Percentiles rank a stretch among this genome's conserved stretches.
Conservation (phyloP, 495 filamentous ascomycete genomes). For the Aspergillus campestris region DNA sequence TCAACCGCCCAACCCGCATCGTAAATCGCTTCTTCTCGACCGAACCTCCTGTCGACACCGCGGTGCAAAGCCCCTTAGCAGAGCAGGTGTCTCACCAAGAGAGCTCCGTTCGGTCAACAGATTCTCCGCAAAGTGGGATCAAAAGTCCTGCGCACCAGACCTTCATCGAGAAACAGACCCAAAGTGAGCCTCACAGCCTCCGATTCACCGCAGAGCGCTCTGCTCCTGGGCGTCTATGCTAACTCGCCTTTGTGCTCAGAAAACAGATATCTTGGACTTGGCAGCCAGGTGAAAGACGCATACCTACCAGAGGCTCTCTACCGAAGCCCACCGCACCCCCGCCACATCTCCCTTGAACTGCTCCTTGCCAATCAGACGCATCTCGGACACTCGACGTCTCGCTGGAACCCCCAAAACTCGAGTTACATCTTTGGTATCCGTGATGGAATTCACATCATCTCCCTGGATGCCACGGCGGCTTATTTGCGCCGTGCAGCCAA, state of each 20-base stretch:
- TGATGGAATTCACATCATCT: conserved; percentile 88
- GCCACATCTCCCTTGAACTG: conserved; percentile 81
- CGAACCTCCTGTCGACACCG: conserved; percentile 21
- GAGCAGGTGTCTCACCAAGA: conserved; percentile 8
- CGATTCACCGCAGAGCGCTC: too few species aligned
- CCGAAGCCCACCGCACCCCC: conserved; percentile 60
- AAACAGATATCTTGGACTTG: conserved; percentile 24
- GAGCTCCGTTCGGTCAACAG: conserved; percentile 4
- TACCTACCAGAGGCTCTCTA: conserved; percentile 65
- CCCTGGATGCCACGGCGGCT: conserved; percentile 74
- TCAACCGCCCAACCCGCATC: conserved; percentile 29
- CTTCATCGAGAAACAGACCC: not conserved
- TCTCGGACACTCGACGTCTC: conserved; percentile 82
- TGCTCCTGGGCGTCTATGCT: not conserved
- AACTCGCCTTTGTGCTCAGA: conserved; percentile 11
- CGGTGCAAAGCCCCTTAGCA: conserved; percentile 9
- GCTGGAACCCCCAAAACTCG: conserved; percentile 93
- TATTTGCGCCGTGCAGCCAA: conserved; percentile 84
- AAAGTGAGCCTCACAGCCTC: too few species aligned
- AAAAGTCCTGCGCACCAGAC: not conserved
- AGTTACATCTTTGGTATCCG: conserved; percentile 92
- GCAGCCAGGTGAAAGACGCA: conserved; percentile 15
- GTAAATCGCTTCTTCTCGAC: conserved; percentile 31
- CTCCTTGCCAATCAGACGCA: conserved; percentile 87
- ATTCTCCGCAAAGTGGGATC: not conserved